These are phyloP conservation scores for Coemansia umbellata DNA, from an alignment of 192 early-diverging fungal genomes.

Conservation along the genomic window DNA sequence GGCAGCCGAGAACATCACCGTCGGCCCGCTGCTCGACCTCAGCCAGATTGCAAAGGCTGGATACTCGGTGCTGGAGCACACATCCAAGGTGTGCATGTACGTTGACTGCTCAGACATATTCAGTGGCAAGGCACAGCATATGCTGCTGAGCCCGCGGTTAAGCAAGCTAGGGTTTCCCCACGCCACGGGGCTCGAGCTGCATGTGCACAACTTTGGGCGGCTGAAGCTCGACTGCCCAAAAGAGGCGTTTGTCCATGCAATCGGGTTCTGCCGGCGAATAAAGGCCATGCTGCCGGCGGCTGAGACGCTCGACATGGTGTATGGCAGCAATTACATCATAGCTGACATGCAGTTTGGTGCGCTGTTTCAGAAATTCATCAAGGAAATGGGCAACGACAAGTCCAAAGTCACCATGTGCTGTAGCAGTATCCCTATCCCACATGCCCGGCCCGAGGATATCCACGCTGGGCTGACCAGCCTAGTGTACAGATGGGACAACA, in stretches of 20 bases:
- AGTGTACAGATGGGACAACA: slow-evolving; percentile 1
- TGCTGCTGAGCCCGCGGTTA: neutral
- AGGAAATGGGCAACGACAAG: neutral
- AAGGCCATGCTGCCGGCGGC: neutral
- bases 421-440: neutral
- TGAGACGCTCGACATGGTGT: neutral
- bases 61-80: neutral
- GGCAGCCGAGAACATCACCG: neutral
- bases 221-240: slow-evolving; percentile 1
- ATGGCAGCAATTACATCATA: slow-evolving; percentile 5
- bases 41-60: neutral
- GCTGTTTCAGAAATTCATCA: slow-evolving; percentile 5
- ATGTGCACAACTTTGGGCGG: neutral
- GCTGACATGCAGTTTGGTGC: slow-evolving; percentile 2
- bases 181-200: neutral
- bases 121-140: slow-evolving; percentile 1
- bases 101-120: slow-evolving; percentile 1
- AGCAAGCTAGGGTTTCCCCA: neutral
- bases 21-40: neutral
- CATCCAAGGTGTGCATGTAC: neutral
- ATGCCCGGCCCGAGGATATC: neutral
- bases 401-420: neutral
- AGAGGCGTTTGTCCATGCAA: slow-evolving; percentile 5
- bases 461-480: neutral
- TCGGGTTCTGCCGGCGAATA: neutral